phyloP scores from a whole-genome alignment of 805 yeast species.

The Nakazawaea pomicola region DNA sequence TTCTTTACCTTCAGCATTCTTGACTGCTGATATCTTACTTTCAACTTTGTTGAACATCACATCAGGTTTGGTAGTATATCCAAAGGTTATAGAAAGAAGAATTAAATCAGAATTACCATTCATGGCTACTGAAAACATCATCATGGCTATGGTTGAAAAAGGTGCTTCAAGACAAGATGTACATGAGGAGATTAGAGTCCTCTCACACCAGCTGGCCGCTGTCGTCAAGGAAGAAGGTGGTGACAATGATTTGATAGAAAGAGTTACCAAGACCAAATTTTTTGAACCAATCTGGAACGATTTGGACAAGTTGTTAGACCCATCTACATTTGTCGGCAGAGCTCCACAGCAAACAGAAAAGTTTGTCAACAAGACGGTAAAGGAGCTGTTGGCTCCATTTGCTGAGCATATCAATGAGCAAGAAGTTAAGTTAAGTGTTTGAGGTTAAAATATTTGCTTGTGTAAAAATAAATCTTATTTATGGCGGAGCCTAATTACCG shows the following conservation, averaged over 20 bases:
- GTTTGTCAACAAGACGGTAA: slow-evolving; percentile 81
- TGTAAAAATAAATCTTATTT: too few species aligned
- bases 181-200: slow-evolving; percentile 94
- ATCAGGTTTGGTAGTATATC: slow-evolving; percentile 94
- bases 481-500: too few species aligned
- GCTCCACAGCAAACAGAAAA: slow-evolving; percentile 98
- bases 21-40: slow-evolving; percentile 90
- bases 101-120: slow-evolving; percentile 92
- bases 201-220: slow-evolving; percentile 95
- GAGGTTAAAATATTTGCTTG: slow-evolving; percentile 17
- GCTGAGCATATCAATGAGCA: slow-evolving; percentile 54
- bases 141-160: slow-evolving; percentile 99
- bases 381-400: slow-evolving; percentile 71
- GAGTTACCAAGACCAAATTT: slow-evolving; percentile 71
- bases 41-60: slow-evolving; percentile 89
- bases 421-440: slow-evolving; percentile 78
- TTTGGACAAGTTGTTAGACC: slow-evolving; percentile 77
- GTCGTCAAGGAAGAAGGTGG: slow-evolving; percentile 98
- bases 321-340: slow-evolving; percentile 94
- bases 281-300: slow-evolving; percentile 87
- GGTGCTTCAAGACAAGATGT: slow-evolving; percentile 98
- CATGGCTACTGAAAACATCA: slow-evolving; percentile 99
- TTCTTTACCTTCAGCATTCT: slow-evolving; percentile 91
- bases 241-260: slow-evolving; percentile 92
- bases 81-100: slow-evolving; percentile 97